Percentiles rank a stretch among this genome's conserved stretches.
Conservation (phyloP, 805 yeast genomes). For the Candida tallmaniae region DNA sequence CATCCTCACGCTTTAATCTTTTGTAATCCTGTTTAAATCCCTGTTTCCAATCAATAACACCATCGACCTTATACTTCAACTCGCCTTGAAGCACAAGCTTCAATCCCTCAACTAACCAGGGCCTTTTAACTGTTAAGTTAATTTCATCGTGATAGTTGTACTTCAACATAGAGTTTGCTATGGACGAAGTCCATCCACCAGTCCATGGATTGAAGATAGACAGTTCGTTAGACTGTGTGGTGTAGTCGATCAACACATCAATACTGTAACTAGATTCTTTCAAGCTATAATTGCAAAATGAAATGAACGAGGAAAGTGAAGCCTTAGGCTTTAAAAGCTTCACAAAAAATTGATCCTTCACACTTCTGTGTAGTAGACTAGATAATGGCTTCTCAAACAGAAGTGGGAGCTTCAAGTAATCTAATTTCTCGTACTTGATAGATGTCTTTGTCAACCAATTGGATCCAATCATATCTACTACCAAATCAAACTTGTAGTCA, state of each 20-base stretch:
- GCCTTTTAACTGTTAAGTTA: constrained; percentile 20
- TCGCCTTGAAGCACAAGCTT: constrained; percentile 20
- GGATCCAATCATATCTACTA: constrained; percentile 39
- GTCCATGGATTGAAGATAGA: constrained; percentile 32
- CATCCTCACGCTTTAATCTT: constrained; percentile 24
- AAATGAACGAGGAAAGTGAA: constrained; percentile 26
- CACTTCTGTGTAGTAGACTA: constrained; percentile 22
- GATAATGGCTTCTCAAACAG: constrained; percentile 14
- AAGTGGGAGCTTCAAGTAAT: constrained; percentile 27
- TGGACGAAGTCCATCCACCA: constrained; percentile 26
- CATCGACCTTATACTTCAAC: constrained; percentile 28
- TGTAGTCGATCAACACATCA: constrained; percentile 21
- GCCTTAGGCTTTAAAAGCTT: constrained; percentile 36
- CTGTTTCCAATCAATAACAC: constrained; percentile 35
- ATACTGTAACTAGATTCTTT: constrained; percentile 31
- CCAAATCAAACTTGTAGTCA: constrained; percentile 28
- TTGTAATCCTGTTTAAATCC: constrained; percentile 25
- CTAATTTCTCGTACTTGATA: constrained; percentile 25
- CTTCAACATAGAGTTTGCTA: constrained; percentile 24
- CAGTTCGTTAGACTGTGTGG: constrained; percentile 12
- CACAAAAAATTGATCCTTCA: constrained; percentile 28
- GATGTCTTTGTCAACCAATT: constrained; percentile 30
- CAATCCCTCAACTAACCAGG: constrained; percentile 34
- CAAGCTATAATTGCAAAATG: constrained; percentile 29
- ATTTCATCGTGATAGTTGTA: constrained; percentile 35